A percentile compares a stretch with the other conserved stretches of the same genome.
phyloP scores from a whole-genome alignment of 208 protist genomes.

The Acanthamoeba culbertsoni region DNA sequence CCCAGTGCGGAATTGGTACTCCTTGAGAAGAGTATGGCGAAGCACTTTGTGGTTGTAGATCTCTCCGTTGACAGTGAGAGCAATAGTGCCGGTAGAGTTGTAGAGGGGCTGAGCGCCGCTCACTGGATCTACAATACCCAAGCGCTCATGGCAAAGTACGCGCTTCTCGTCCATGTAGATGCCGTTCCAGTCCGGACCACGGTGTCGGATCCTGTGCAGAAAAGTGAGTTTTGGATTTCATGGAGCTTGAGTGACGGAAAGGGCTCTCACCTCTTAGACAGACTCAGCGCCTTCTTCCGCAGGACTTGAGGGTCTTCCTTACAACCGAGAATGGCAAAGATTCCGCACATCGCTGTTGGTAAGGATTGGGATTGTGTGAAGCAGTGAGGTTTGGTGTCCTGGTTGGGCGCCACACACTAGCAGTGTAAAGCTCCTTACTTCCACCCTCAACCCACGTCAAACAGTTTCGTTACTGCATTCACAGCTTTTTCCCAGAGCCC shows the following conservation, averaged over 20 bases:
- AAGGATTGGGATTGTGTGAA: background rate
- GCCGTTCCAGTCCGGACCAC: constrained; percentile 86
- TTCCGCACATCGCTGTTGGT: constrained; percentile 78
- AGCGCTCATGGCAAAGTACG: constrained; percentile 81
- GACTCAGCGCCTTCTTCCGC: constrained; percentile 63
- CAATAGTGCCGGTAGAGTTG: constrained; percentile 64
- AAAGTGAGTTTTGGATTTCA: too few species aligned
- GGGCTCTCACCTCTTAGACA: constrained; percentile 73
- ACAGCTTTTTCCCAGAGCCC: too few species aligned
- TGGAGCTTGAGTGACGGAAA: too few species aligned
- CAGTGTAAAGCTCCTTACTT: too few species aligned
- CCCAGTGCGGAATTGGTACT: constrained; percentile 81
- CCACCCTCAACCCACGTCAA: too few species aligned
- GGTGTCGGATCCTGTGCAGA: constrained; percentile 74
- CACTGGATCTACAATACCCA: constrained; percentile 84
- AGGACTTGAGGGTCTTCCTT: constrained; percentile 53
- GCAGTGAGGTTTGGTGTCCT: background rate
- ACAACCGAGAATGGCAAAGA: constrained; percentile 78
- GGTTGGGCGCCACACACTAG: too few species aligned
- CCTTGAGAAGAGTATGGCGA: constrained; percentile 55
- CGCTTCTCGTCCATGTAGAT: constrained; percentile 68
- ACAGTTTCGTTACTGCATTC: too few species aligned
- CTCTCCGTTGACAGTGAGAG: constrained; percentile 88
- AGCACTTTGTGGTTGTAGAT: constrained; percentile 91
- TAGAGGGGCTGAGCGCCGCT: constrained; percentile 83